Evolutionary conservation across 2,329 filamentous ascomycete genomes (phyloP).

Genomic region (Didymella pinodella): DNA sequence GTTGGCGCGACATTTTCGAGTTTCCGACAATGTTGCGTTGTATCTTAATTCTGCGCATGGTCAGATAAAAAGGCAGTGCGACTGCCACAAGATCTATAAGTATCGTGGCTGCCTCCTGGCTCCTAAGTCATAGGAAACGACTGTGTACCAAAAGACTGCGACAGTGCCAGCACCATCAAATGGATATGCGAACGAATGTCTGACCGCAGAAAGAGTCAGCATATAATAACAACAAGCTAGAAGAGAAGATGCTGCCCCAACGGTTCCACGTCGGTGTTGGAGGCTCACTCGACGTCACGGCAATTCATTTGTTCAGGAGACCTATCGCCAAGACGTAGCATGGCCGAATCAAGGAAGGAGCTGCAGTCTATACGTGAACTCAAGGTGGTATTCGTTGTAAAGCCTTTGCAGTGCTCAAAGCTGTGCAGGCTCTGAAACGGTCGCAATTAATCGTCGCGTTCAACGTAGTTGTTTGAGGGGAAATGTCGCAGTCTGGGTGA

Average conservation of each 20-base stretch:
- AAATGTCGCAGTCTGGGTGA: constrained; percentile 12
- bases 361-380: constrained; percentile 3
- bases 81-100: not conserved
- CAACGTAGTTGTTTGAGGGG: constrained; percentile 1
- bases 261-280: constrained; percentile 7
- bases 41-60: constrained; percentile 44
- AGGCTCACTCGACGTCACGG: constrained; percentile 1
- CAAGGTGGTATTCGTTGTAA: not conserved
- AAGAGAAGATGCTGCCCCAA: constrained; percentile 11
- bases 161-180: constrained; percentile 16
- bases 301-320: constrained; percentile 16
- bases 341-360: constrained; percentile 16
- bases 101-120: not conserved
- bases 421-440: not conserved
- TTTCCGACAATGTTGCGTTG: constrained; percentile 30
- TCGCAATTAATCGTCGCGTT: not conserved
- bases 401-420: not conserved
- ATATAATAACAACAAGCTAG: constrained; percentile 11
- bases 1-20: constrained; percentile 43
- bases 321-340: constrained; percentile 12
- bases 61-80: constrained; percentile 11
- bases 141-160: constrained; percentile 3
- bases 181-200: not conserved
- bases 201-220: not conserved
- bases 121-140: not conserved